These are phyloP conservation scores for Pyrenophora tritici-repentis DNA, from an alignment of 2,329 filamentous ascomycete genomes.

Conservation along the genomic window DNA sequence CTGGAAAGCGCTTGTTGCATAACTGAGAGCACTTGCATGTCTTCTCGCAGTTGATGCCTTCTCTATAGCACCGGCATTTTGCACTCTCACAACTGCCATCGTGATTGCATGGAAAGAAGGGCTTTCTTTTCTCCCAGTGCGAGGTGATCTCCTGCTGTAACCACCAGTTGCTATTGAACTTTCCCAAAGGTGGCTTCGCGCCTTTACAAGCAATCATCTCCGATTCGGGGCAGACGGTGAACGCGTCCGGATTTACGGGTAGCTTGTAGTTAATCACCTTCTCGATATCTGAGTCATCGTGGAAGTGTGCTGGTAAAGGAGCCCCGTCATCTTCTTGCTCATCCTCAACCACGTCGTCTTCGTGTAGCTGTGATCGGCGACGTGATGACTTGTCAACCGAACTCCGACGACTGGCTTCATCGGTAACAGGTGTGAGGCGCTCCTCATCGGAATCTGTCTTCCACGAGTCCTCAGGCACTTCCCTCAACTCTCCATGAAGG, in stretches of 20 bases:
- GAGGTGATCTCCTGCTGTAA: constrained; percentile 51
- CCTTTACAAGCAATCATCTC: constrained; percentile 1
- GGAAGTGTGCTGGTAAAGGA: constrained; percentile 13
- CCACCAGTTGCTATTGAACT: constrained; percentile 29
- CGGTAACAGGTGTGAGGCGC: constrained; percentile 4
- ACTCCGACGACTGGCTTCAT: constrained; percentile 2
- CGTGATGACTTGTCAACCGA: constrained; percentile 1
- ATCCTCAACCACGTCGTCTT: not conserved
- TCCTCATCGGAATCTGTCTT: constrained; percentile 8
- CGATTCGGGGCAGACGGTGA: constrained; percentile 7
- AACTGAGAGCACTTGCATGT: constrained; percentile 68
- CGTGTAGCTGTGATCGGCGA: not conserved
- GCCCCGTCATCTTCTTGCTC: not conserved
- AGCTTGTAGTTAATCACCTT: constrained; percentile 33
- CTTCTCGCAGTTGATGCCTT: constrained; percentile 71
- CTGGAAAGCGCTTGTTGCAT: constrained; percentile 59
- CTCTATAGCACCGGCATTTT: constrained; percentile 66
- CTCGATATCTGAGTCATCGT: constrained; percentile 29
- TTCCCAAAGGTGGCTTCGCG: constrained; percentile 13
- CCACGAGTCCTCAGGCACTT: constrained; percentile 28
- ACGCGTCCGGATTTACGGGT: constrained; percentile 20
- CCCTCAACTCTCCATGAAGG: constrained; percentile 49
- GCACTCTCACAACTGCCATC: constrained; percentile 66
- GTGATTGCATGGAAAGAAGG: constrained; percentile 70
- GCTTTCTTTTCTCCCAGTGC: constrained; percentile 61